phyloP scores from a whole-genome alignment of 495 filamentous ascomycete genomes.

The Podospora pseudocomata region DNA sequence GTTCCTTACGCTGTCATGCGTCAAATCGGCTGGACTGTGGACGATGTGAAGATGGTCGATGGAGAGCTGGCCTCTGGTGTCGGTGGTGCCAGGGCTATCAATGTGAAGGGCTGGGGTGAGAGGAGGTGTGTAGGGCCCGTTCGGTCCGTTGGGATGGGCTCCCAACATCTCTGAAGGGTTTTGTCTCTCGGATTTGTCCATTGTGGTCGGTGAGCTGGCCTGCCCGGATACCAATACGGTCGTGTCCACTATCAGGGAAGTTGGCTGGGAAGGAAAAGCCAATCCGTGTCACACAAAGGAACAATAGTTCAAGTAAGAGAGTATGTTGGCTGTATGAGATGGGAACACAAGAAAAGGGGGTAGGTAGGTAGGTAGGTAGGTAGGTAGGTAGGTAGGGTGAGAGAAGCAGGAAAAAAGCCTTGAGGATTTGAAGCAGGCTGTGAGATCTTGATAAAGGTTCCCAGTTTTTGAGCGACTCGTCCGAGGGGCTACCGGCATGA shows the following conservation, averaged over 20 bases:
- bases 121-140: conserved; percentile 28
- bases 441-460: conserved; percentile 17
- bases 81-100: conserved; percentile 14
- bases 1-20: not conserved
- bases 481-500: conserved; percentile 3
- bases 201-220: conserved; percentile 4
- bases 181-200: conserved; percentile 9
- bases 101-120: conserved; percentile 24
- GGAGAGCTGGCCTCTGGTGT: not conserved
- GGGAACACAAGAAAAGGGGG: not conserved
- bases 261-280: not conserved
- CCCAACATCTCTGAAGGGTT: conserved; percentile 13
- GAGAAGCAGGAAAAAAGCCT: not conserved
- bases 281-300: not conserved
- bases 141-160: conserved; percentile 6
- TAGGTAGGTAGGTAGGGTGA: not conserved
- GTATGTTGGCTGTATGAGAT: not conserved
- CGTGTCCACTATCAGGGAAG: not conserved
- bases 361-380: not conserved
- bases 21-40: not conserved
- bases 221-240: not conserved
- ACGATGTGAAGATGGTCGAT: not conserved
- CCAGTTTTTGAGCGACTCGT: not conserved
- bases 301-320: not conserved
- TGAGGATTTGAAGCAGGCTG: not conserved